Evolutionary conservation across 441 rosid genomes (phyloP).

Genomic region (Mallotus japonicus): DNA sequence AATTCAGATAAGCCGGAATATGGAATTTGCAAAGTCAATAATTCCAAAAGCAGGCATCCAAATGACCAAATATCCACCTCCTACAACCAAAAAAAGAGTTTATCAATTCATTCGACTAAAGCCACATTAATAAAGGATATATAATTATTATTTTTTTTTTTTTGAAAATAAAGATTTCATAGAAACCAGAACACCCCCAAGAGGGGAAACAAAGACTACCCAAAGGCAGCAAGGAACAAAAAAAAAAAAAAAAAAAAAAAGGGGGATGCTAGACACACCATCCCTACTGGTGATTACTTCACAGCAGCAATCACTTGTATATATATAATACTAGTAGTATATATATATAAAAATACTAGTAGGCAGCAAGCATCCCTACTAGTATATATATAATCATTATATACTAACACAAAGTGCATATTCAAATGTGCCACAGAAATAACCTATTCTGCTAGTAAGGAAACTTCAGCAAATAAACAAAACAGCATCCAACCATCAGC

Average conservation of each 20-base stretch:
- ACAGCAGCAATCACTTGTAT: too few relatives aligned
- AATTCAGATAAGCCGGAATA: slow-evolving; percentile 60
- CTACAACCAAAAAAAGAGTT: slow-evolving; percentile 43
- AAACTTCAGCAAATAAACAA: neutral
- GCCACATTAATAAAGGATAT: slow-evolving; percentile 1
- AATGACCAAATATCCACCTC: slow-evolving; percentile 97
- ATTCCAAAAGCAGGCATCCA: slow-evolving; percentile 83
- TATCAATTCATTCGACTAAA: slow-evolving; percentile 3
- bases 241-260: too few relatives aligned
- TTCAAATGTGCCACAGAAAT: neutral
- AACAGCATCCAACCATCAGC: neutral
- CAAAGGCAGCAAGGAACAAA: too few relatives aligned
- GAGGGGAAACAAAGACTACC: too few relatives aligned
- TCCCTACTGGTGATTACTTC: too few relatives aligned
- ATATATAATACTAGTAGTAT: too few relatives aligned
- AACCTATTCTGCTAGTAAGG: neutral
- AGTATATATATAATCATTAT: neutral
- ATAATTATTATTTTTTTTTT: neutral
- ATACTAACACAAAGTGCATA: neutral
- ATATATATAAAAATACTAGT: too few relatives aligned
- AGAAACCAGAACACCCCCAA: too few relatives aligned
- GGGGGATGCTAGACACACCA: too few relatives aligned
- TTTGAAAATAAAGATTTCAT: too few relatives aligned
- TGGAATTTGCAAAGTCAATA: slow-evolving; percentile 81
- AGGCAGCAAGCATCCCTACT: too few relatives aligned